Evolutionary conservation across 768 basidiomycete genomes (phyloP), one percentile per base, ranked within the genome.

Genomic region (Harrya chromipes): DNA sequence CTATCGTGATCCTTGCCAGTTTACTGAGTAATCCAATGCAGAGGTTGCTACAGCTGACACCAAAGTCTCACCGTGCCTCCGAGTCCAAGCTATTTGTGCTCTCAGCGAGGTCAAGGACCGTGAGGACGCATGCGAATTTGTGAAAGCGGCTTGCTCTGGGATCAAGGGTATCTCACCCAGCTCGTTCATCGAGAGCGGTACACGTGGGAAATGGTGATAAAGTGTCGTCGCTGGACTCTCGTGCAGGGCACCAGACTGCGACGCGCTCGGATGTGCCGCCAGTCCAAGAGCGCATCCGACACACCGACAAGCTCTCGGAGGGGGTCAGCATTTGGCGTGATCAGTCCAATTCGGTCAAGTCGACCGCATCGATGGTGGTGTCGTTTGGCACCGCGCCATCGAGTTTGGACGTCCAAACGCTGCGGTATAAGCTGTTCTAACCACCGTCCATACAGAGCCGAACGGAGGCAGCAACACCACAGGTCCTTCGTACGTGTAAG

Each of bases 71-170:
- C 62, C 73, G 78, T 10, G 88, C 90, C 57, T 84, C 89, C 60
- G 62, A 90, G 31, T 71, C 84, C 16, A 82, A 88, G 50, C 70
- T 84, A 83, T 94, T 51, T 79, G 82, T 23, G 84, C 86, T 3
- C 79, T 97, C 70, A 83, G 84, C 35, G 91, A 92, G 59, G 90
- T 94, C 54, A 93, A 94, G 61, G 68, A 78, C 11, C 80, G 90
- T 17, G 92, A 94, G 65, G 90, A 93, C 44, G 90, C 92, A 53
- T 90, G 94, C 62, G 82, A 84, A 17, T 67, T 81, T 33, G 72
- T 90, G 29, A 87, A 87, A 63, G 67, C 74, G 19, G 74, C 90
- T 19, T 70, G 81, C 13, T 63, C 69, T 6, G 76, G 78, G 0
- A 80, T 94, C 52, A 72, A 77, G 20, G 86, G 86, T 2, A 62